Percentiles rank a stretch among this genome's conserved stretches.
Conservation (phyloP, 2,329 filamentous ascomycete genomes). For the Clonostachys rhizophaga region DNA sequence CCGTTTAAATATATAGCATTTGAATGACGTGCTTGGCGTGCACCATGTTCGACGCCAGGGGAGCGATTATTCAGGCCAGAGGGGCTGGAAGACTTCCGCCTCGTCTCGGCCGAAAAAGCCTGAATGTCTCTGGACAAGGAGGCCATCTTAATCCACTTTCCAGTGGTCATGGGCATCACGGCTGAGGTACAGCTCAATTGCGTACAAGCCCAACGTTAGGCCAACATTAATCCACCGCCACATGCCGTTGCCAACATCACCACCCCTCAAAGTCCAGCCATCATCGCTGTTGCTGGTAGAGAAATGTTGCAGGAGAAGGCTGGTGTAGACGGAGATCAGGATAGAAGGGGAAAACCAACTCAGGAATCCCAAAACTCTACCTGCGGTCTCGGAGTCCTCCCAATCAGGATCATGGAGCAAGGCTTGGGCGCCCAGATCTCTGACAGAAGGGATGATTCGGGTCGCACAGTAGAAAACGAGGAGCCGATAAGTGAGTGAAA, state of each 20-base stretch:
- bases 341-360: constrained; percentile 96
- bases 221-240: constrained; percentile 94
- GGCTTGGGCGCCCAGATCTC: constrained; percentile 78
- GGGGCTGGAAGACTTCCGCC: too few species aligned
- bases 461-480: constrained; percentile 95
- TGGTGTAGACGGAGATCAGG: constrained; percentile 93
- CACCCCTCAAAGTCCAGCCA: constrained; percentile 82
- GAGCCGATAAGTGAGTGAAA: constrained; percentile 88
- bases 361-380: constrained; percentile 73
- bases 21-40: too few species aligned
- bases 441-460: constrained; percentile 89
- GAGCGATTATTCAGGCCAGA: too few species aligned
- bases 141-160: constrained; percentile 74
- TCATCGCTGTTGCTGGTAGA: constrained; percentile 66
- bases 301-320: constrained; percentile 92
- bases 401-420: constrained; percentile 80
- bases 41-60: too few species aligned
- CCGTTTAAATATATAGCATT: too few species aligned
- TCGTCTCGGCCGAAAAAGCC: too few species aligned
- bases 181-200: constrained; percentile 83
- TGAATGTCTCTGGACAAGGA: constrained; percentile 1
- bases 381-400: constrained; percentile 80
- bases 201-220: constrained; percentile 84
- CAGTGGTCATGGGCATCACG: constrained; percentile 87
- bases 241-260: constrained; percentile 73